phyloP scores from a whole-genome alignment of 768 basidiomycete species.

The Hericium alpestre region DNA sequence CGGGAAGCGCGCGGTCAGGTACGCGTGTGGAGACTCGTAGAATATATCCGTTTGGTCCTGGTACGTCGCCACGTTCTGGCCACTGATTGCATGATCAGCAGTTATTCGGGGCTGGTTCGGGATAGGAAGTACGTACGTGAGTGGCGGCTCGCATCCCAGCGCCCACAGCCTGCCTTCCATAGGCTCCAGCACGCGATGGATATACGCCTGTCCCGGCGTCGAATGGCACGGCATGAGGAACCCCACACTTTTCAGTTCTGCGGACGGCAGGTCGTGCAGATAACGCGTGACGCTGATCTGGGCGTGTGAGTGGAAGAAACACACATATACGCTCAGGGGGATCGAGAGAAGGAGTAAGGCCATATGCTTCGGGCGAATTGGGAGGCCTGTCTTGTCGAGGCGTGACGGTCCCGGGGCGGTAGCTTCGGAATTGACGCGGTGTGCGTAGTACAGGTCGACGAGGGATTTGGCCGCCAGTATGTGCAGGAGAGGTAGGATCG shows the following conservation, averaged over 20 bases:
- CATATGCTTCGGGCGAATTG: slow-evolving; percentile 27
- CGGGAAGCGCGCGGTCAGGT: slow-evolving; percentile 64
- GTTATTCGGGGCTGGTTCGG: neutral
- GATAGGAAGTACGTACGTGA: slow-evolving; percentile 44
- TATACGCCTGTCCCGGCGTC: slow-evolving; percentile 81
- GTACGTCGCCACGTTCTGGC: slow-evolving; percentile 46
- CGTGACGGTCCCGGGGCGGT: neutral
- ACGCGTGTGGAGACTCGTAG: slow-evolving; percentile 58
- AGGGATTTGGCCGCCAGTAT: slow-evolving; percentile 68
- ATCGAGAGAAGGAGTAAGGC: slow-evolving; percentile 41
- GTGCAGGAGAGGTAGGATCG: slow-evolving; percentile 76
- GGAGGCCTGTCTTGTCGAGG: slow-evolving; percentile 7
- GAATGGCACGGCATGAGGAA: slow-evolving; percentile 97
- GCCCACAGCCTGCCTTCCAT: slow-evolving; percentile 46
- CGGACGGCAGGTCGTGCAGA: slow-evolving; percentile 42
- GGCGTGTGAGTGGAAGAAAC: slow-evolving; percentile 68
- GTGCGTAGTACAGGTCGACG: slow-evolving; percentile 25
- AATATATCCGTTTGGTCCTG: slow-evolving; percentile 77
- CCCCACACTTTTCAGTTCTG: slow-evolving; percentile 48
- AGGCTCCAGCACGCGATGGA: slow-evolving; percentile 59
- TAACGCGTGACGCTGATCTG: slow-evolving; percentile 70
- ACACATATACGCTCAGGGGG: slow-evolving; percentile 56
- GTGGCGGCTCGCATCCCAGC: slow-evolving; percentile 86
- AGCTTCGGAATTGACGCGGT: slow-evolving; percentile 6
- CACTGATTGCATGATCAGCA: slow-evolving; percentile 22